Base-by-base conservation (phyloP, 2,329 filamentous ascomycete species). In the Curvularia sp. region DNA sequence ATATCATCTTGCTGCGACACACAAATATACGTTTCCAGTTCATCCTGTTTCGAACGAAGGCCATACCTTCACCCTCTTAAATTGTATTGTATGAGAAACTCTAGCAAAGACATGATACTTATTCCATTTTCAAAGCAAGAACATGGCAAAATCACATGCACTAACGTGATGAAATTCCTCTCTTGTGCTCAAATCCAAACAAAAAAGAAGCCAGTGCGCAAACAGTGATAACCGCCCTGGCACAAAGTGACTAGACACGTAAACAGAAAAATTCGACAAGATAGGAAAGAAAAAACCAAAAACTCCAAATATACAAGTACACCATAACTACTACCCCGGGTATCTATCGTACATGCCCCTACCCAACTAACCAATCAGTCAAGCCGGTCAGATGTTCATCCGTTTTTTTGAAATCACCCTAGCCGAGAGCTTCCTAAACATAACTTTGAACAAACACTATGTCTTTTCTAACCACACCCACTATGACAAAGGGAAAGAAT, bases 291-390 rank as follows among this genome's bases (percentile, higher is more conserved):
- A 7, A 43, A 23, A 27, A 43, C 15, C 9, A 10, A 23, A 27
- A 27, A 43, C 41, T 43, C 41, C 41, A 21, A 25, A 43, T 27
- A 21, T 43, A 43, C 41, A 43, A 43, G 23, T 43, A 43, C 23
- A 43, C 41, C 23, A 27, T 43, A 43, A 25, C 41, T 27, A 10
- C 41, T 25, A 39, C 21, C 25, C 41, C 13, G 41, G 41, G 41
- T 43, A 43, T 43, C 41, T 43, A 43, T 43, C 41, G 23, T 43
- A 43, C 23, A 43, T 27, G 41, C 21, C 13, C 5, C 15, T 21
- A 27, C 13, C 41, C 41, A 43, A 6, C 15, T 8, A 18, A 6
- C 34, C 34, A 36, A 18, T n/a, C 34, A 18, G 18, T 36, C 6
- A 36, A 36, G 15, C 34, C 34, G 34, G 34, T 36, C 34, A 36